Evolutionary conservation across 2,329 filamentous ascomycete genomes (phyloP), one percentile per base, ranked within the genome.

Genomic region (Thielaviopsis euricoi): DNA sequence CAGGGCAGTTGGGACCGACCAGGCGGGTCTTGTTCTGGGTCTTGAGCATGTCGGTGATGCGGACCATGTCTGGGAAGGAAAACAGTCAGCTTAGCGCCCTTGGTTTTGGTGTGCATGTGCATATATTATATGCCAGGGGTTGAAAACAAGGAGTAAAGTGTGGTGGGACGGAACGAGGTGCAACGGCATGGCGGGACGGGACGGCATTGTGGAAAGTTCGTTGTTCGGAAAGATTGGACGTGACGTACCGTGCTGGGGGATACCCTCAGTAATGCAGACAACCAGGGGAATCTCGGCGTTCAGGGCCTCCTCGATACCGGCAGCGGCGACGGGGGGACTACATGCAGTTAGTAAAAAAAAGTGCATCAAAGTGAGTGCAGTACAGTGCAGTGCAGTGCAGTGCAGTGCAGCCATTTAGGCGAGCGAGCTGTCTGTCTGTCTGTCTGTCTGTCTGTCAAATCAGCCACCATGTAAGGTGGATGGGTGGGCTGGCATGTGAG

Each of bases 261-360:
- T 96, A 71, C 91, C 91, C 79, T 97, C 91, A 61, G 91, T 97
- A 69, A 97, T 97, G 73, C 90, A 96, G 67, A 98, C 93, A 66
- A 94, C 87, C 62, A 98, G 83, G 64, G 89, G 88, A 61, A 98
- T 85, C 76, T 98, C 93, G 65, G 93, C 93, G 66, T 79, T 76
- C 69, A 98, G 84, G 66, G 93, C 93, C 77, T 98, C 93, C 76
- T 97, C 91, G 66, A 98, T 98, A 82, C 90, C 86, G 66, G 84
- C 85, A 63, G 93, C 93, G 64, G 93, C 93, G 67, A 97, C 71
- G 64, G 93, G 89, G 63, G 93, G 93, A 63, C 88, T 93, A 67
- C 2, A 52, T 10, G 21, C 19, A 19, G 21, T 25, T 19, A 19
- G 50, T 60, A 43, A 59, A 46, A 37, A 59, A 46, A 10, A 2